A percentile compares a stretch with the other conserved stretches of the same genome.
Conservation (phyloP, 2,329 filamentous ascomycete species). For the Pochonia chlamydosporia region DNA sequence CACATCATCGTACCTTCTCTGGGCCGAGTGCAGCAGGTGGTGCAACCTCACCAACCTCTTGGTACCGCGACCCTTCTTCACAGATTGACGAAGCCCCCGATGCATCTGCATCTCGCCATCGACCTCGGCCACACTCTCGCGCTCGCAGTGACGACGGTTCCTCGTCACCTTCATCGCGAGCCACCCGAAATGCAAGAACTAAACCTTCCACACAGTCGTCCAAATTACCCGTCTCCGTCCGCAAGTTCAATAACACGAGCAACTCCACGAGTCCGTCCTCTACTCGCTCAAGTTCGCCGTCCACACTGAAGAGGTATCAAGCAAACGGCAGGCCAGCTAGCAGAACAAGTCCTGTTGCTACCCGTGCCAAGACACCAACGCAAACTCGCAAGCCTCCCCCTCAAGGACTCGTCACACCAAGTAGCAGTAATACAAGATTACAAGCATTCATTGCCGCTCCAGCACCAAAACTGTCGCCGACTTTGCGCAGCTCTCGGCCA, state of each 20-base stretch:
- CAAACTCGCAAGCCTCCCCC: constrained; percentile 34
- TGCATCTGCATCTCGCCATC: constrained; percentile 6
- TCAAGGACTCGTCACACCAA: constrained; percentile 37
- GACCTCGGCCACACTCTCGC: constrained; percentile 35
- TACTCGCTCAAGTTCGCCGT: constrained; percentile 52
- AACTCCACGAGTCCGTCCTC: constrained; percentile 44
- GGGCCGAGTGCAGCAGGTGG: constrained; percentile 51
- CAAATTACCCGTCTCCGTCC: constrained; percentile 40
- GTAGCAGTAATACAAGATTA: constrained; percentile 53
- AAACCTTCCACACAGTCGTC: constrained; percentile 27
- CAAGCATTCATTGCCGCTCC: constrained; percentile 70
- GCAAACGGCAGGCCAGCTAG: constrained; percentile 32
- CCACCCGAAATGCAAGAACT: constrained; percentile 26
- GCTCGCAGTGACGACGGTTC: constrained; percentile 56
- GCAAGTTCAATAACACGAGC: constrained; percentile 38
- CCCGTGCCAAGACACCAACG: constrained; percentile 39
- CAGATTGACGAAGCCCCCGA: neutral
- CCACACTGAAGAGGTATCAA: constrained; percentile 36
- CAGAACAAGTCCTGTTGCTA: constrained; percentile 29
- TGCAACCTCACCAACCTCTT: constrained; percentile 60
- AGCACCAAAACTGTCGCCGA: constrained; percentile 68
- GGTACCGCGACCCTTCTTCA: constrained; percentile 43
- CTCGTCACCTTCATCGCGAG: constrained; percentile 15
- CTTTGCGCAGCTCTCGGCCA: constrained; percentile 75
- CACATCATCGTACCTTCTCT: constrained; percentile 49